Percentiles rank a stretch among this genome's conserved stretches.
phyloP scores from a whole-genome alignment of 805 yeast species.

The Debaryomyces castellii region DNA sequence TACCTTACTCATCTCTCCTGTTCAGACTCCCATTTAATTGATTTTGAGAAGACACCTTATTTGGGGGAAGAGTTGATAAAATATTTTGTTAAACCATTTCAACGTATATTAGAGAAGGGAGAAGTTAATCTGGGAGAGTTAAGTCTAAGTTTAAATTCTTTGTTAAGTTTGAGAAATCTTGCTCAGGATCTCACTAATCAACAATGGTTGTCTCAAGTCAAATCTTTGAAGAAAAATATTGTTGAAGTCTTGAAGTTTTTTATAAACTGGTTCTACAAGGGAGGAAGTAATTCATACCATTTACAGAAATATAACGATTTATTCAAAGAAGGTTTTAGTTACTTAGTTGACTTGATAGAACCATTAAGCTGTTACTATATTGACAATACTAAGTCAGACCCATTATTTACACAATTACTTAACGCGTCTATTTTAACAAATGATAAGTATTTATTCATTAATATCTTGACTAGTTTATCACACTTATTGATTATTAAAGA shows the following conservation, averaged over 20 bases:
- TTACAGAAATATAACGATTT: conserved; percentile 25
- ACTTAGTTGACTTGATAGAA: conserved; percentile 78
- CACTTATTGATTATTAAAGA: conserved; percentile 59
- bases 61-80: conserved; percentile 42
- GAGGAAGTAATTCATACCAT: conserved; percentile 12
- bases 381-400: conserved; percentile 71
- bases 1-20: conserved; percentile 50
- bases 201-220: conserved; percentile 63
- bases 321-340: conserved; percentile 60
- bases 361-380: conserved; percentile 79
- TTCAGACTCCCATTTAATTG: conserved; percentile 49
- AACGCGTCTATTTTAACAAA: conserved; percentile 48
- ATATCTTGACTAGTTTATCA: conserved; percentile 73
- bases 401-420: conserved; percentile 58
- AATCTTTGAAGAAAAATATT: conserved; percentile 46
- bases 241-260: conserved; percentile 45
- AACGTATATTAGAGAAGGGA: conserved; percentile 17
- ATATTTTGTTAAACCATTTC: conserved; percentile 35
- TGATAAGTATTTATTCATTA: conserved; percentile 70
- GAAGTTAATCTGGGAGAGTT: conserved; percentile 18
- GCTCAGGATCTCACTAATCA: conserved; percentile 84
- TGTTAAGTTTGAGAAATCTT: conserved; percentile 74
- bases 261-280: conserved; percentile 30
- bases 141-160: conserved; percentile 41
- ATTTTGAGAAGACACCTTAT: conserved; percentile 42